Evolutionary conservation across 129 eudicot species (phyloP).

Genomic region (Scalesia atractyloides): DNA sequence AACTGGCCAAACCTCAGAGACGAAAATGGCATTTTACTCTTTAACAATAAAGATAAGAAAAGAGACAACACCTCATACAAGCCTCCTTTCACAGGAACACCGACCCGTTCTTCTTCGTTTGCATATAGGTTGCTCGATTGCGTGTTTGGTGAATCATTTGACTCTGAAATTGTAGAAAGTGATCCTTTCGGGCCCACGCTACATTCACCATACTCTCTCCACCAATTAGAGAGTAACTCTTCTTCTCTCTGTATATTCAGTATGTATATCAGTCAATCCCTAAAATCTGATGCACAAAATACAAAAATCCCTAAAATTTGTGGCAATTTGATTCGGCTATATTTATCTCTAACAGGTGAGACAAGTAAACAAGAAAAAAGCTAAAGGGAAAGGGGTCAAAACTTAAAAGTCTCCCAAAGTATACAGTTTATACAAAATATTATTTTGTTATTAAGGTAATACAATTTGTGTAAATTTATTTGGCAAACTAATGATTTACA

Average conservation of each 20-base stretch:
- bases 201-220: constrained; percentile 97
- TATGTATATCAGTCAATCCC: constrained; percentile 21
- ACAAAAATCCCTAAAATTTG: background rate
- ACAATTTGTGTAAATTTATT: background rate
- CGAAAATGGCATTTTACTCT: too few species aligned
- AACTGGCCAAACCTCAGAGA: too few species aligned
- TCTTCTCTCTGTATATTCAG: constrained; percentile 73
- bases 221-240: constrained; percentile 88
- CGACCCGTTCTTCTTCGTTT: constrained; percentile 92
- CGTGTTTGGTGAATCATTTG: constrained; percentile 40
- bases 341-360: background rate
- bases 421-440: background rate
- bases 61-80: constrained; percentile 77
- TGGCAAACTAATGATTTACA: background rate
- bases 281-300: constrained; percentile 1
- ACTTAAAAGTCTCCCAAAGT: background rate
- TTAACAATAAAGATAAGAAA: constrained; percentile 15
- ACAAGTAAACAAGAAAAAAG: background rate
- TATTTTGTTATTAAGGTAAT: background rate
- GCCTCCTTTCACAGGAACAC: constrained; percentile 99
- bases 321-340: background rate
- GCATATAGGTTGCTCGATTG: constrained; percentile 38
- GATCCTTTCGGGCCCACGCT: constrained; percentile 87
- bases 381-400: background rate
- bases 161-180: constrained; percentile 37